Conservation (phyloP, 257 asterid genomes). For the Ajuga chamaepitys region DNA sequence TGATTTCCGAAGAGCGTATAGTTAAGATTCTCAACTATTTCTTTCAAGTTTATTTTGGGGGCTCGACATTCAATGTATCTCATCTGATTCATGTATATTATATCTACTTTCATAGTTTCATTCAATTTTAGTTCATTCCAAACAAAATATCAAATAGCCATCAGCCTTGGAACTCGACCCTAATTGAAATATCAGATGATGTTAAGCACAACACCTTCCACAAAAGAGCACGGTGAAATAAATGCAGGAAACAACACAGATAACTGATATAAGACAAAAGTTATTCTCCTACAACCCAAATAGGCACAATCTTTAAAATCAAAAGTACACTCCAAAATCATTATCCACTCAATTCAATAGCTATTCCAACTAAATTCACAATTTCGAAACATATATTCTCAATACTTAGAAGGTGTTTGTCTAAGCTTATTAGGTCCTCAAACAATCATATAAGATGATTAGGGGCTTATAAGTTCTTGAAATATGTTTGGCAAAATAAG, state of each 20-base stretch:
- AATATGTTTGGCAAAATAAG: too few relatives aligned
- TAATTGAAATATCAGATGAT: not conserved
- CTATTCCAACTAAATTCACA: not conserved
- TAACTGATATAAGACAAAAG: not conserved
- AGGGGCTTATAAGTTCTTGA: too few relatives aligned
- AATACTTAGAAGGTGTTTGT: too few relatives aligned
- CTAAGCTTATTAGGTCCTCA: too few relatives aligned
- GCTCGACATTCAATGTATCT: not conserved
- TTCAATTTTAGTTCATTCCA: not conserved
- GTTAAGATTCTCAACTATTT: not conserved
- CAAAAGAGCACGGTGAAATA: not conserved
- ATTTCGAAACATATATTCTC: not conserved
- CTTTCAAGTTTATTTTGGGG: not conserved
- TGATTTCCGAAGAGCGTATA: not conserved
- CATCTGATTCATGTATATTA: not conserved
- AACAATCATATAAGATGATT: too few relatives aligned
- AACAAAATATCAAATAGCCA: not conserved
- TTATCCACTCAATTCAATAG: not conserved
- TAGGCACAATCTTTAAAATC: not conserved
- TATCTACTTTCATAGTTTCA: not conserved
- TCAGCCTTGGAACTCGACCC: not conserved
- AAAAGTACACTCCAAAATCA: not conserved
- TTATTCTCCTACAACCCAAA: not conserved
- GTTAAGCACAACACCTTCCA: not conserved
- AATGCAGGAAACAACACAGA: not conserved